These are phyloP conservation scores for Leucosporidium yakuticum DNA, from an alignment of 768 basidiomycete genomes.

Conservation along the genomic window DNA sequence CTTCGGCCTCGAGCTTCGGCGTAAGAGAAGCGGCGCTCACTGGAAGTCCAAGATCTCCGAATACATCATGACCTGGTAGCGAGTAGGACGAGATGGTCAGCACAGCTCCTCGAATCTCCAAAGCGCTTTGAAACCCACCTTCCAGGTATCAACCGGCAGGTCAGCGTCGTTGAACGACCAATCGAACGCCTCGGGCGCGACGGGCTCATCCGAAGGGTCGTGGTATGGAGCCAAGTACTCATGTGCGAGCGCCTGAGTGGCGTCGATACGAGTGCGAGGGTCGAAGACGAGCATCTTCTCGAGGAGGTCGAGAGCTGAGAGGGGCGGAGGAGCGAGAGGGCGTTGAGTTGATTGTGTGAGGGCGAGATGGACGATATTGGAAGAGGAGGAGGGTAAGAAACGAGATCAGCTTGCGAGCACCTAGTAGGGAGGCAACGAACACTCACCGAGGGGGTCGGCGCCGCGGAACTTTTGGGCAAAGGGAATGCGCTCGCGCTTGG, in stretches of 20 bases:
- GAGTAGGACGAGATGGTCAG: too few species aligned
- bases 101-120: too few species aligned
- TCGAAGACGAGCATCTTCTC: constrained; percentile 99
- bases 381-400: neutral
- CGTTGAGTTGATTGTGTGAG: too few species aligned
- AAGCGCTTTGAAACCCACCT: constrained; percentile 60
- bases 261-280: constrained; percentile 92
- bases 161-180: constrained; percentile 99
- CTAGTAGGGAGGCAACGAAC: neutral
- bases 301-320: constrained; percentile 78
- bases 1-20: neutral
- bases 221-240: constrained; percentile 96
- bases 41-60: constrained; percentile 58
- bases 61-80: constrained; percentile 75
- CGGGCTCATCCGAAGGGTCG: constrained; percentile 95
- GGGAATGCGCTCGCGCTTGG: constrained; percentile 90
- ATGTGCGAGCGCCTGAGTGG: constrained; percentile 79
- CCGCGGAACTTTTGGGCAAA: constrained; percentile 89
- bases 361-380: too few species aligned
- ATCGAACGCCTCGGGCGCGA: constrained; percentile 88
- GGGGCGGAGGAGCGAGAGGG: too few species aligned
- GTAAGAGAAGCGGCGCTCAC: neutral
- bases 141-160: constrained; percentile 97
- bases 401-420: neutral
- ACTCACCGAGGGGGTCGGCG: constrained; percentile 75